Conservation (phyloP, 352 stramenopile species). For the Phytophthora pisi region DNA sequence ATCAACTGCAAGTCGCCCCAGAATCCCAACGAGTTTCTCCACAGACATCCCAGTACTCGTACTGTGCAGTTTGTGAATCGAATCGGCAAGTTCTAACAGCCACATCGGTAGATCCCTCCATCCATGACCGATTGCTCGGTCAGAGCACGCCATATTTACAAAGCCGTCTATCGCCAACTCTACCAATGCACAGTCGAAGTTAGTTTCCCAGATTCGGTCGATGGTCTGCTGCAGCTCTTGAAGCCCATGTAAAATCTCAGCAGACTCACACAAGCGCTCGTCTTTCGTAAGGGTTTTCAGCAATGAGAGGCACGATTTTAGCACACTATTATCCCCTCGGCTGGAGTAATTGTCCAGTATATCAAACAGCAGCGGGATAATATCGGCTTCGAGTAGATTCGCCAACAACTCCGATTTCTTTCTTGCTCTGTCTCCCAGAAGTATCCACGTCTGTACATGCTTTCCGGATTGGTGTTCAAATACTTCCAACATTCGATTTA, state of each 20-base stretch:
- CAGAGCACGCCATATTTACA: constrained; percentile 51
- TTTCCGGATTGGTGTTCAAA: constrained; percentile 6
- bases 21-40: constrained; percentile 55
- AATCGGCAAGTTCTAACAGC: constrained; percentile 37
- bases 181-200: constrained; percentile 27
- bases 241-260: constrained; percentile 36
- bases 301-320: constrained; percentile 37
- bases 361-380: constrained; percentile 32
- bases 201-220: constrained; percentile 28
- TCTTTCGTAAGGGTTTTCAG: constrained; percentile 43
- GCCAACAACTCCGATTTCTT: constrained; percentile 30
- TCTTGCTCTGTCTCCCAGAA: background rate
- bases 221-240: constrained; percentile 40
- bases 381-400: constrained; percentile 26
- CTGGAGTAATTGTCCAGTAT: constrained; percentile 33
- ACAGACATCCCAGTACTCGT: constrained; percentile 25
- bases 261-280: constrained; percentile 31
- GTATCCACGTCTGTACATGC: background rate
- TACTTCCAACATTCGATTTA: constrained; percentile 21
- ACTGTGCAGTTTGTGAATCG: constrained; percentile 27
- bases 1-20: constrained; percentile 41
- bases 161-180: constrained; percentile 53
- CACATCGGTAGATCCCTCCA: constrained; percentile 44
- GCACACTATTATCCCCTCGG: constrained; percentile 11
- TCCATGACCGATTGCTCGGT: constrained; percentile 22